A percentile compares a stretch with the other conserved stretches of the same genome.
These are phyloP conservation scores for Fusarium sulawesiense DNA, from an alignment of 2,329 filamentous ascomycete species.

Conservation along the genomic window DNA sequence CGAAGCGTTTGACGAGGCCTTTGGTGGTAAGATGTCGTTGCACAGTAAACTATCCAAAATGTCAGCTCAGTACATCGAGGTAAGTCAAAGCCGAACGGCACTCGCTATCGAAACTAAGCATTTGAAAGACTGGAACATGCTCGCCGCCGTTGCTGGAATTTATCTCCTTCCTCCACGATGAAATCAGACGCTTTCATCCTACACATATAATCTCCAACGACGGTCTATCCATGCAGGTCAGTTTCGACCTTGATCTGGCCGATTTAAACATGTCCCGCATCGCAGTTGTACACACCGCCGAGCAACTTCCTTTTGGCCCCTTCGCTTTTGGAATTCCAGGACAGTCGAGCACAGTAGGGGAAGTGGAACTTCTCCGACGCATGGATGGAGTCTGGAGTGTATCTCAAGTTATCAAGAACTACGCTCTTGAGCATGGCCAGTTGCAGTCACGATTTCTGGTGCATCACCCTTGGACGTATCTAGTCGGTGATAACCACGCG, in stretches of 20 bases:
- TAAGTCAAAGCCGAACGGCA: not conserved
- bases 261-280: not conserved
- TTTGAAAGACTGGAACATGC: not conserved
- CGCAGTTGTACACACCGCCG: not conserved
- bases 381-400: conserved; percentile 7
- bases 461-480: conserved; percentile 7
- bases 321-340: not conserved
- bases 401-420: not conserved
- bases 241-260: not conserved
- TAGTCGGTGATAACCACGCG: not conserved
- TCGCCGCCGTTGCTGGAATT: not conserved
- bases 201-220: conserved; percentile 3
- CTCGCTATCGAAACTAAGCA: too few relatives aligned
- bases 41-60: not conserved
- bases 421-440: not conserved
- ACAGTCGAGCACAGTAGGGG: not conserved
- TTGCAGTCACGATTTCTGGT: not conserved
- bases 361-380: not conserved
- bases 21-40: not conserved
- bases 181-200: not conserved
- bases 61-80: not conserved
- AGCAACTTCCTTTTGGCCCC: conserved; percentile 4
- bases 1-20: not conserved
- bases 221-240: not conserved
- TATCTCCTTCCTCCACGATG: not conserved